phyloP scores from a whole-genome alignment of 176 grass and related monocot species.

The Alloteropsis semialata region DNA sequence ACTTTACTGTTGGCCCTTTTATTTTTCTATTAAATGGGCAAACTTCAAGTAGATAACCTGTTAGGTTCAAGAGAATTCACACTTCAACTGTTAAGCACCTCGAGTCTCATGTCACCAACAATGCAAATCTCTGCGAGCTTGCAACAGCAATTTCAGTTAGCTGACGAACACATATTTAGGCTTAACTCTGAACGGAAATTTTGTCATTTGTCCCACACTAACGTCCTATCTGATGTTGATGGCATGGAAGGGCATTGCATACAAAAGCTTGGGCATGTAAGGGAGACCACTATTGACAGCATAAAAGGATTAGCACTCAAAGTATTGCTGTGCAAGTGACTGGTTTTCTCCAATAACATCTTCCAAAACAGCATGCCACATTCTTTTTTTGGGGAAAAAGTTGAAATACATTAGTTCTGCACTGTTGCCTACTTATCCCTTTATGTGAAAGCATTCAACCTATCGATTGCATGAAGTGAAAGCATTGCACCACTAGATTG shows the following conservation, averaged over 20 bases:
- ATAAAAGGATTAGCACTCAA: background rate
- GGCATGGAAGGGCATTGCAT: background rate
- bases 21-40: background rate
- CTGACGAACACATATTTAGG: background rate
- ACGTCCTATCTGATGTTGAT: background rate
- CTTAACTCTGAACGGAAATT: background rate
- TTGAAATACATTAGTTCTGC: conserved; percentile 23
- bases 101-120: background rate
- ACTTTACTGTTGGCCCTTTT: background rate
- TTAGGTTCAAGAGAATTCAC: background rate
- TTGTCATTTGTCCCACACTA: background rate
- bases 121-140: background rate
- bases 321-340: background rate
- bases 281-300: background rate
- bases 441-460: conserved; percentile 18
- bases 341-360: background rate
- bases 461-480: conserved; percentile 10
- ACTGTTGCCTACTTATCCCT: background rate
- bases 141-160: background rate
- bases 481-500: conserved; percentile 32
- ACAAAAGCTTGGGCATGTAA: conserved; percentile 4
- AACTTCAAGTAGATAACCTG: background rate
- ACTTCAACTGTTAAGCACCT: background rate
- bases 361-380: background rate
- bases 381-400: background rate